A percentile compares a stretch with the other conserved stretches of the same genome.
Evolutionary conservation across 2,329 filamentous ascomycete species (phyloP).

Genomic region (Paracorniculantispora psalliotae): DNA sequence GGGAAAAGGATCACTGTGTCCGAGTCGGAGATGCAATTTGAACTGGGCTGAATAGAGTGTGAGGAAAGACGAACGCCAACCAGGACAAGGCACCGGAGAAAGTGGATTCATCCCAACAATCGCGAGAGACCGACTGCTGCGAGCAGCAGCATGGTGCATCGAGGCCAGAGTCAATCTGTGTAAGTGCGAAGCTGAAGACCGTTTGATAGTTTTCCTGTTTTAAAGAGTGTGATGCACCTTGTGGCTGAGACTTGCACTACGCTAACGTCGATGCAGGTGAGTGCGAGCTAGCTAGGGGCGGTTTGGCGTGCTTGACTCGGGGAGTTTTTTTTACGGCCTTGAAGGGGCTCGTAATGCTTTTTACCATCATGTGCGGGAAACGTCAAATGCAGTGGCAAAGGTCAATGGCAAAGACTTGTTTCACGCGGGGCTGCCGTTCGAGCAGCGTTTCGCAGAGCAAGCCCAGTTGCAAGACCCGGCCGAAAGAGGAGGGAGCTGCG

Average conservation of each 20-base stretch:
- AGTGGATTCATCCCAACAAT: slow-evolving; percentile 9
- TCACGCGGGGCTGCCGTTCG: not conserved
- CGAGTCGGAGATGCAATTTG: not conserved
- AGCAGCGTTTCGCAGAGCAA: slow-evolving; percentile 1
- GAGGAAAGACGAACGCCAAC: not conserved
- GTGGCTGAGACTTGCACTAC: slow-evolving; percentile 10
- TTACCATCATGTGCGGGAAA: not conserved
- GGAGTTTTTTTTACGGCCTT: not conserved
- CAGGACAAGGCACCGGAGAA: not conserved
- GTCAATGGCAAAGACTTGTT: slow-evolving; percentile 1
- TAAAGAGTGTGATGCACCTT: not conserved
- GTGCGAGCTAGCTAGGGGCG: not conserved
- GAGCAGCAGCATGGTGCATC: not conserved
- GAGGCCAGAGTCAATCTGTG: not conserved
- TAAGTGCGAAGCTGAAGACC: slow-evolving; percentile 10
- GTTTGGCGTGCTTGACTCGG: slow-evolving; percentile 4
- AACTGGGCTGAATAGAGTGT: not conserved
- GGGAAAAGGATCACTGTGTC: not conserved
- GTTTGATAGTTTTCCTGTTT: slow-evolving; percentile 8
- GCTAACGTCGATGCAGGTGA: slow-evolving; percentile 1
- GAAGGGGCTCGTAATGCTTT: not conserved
- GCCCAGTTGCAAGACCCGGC: slow-evolving; percentile 1
- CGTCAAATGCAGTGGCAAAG: not conserved
- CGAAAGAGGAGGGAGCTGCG: slow-evolving; percentile 6
- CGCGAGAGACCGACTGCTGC: not conserved